A percentile compares a stretch with the other conserved stretches of the same genome.
Evolutionary conservation across 176 grass and related monocot species (phyloP).

Genomic region (Musa acuminata): DNA sequence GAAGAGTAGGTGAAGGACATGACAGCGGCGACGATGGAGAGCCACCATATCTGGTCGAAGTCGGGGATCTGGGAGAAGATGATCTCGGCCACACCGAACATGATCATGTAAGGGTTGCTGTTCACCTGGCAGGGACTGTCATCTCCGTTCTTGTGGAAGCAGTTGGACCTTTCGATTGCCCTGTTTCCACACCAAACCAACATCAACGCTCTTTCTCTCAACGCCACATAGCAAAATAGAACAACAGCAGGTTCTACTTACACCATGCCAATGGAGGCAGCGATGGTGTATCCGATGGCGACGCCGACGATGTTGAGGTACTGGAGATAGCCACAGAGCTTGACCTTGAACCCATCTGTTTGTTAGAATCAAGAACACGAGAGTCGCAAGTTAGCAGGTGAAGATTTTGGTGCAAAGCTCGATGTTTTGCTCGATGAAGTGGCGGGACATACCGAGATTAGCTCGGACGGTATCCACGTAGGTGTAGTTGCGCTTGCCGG

Average conservation of each 20-base stretch:
- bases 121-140: conserved; percentile 3
- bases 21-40: conserved; percentile 12
- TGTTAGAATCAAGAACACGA: not conserved
- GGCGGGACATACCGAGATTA: conserved; percentile 7
- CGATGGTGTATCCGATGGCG: conserved; percentile 24
- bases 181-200: not conserved
- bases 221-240: no score
- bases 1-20: conserved; percentile 19
- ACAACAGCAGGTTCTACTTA: conserved; percentile 1
- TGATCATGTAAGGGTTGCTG: conserved; percentile 17
- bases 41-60: conserved; percentile 20
- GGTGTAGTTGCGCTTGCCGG: conserved; percentile 20
- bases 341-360: conserved; percentile 19
- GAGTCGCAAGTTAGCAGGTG: not conserved
- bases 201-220: not conserved
- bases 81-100: conserved; percentile 6
- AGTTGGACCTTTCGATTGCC: conserved; percentile 4
- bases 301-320: conserved; percentile 18
- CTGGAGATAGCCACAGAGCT: conserved; percentile 16
- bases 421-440: no score
- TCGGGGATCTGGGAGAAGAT: conserved; percentile 18
- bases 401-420: not conserved
- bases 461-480: conserved; percentile 16
- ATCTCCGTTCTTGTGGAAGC: conserved; percentile 9
- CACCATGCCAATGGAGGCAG: conserved; percentile 21